Percentiles rank a stretch among this genome's conserved stretches.
These are phyloP conservation scores for Crithidia brevicula DNA, from an alignment of 208 protist species.

Conservation along the genomic window DNA sequence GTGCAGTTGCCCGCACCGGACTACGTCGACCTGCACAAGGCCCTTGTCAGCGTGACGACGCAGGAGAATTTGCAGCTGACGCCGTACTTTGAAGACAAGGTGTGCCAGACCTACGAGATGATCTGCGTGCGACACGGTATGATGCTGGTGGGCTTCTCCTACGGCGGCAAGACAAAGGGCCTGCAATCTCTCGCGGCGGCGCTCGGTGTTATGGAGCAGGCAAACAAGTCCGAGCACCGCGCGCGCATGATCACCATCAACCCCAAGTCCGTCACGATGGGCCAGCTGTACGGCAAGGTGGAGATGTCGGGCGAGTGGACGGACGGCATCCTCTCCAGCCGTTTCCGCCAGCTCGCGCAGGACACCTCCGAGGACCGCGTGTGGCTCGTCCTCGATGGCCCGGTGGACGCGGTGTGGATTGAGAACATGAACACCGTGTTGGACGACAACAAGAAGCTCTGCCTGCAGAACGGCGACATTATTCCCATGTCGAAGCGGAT, in stretches of 20 bases:
- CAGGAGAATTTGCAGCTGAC: conserved; percentile 89
- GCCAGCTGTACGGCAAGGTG: conserved; percentile 96
- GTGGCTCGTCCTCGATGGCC: conserved; percentile 97
- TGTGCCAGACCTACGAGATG: conserved; percentile 96
- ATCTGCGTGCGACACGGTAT: conserved; percentile 97
- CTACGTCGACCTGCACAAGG: conserved; percentile 88
- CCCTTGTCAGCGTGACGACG: conserved; percentile 61
- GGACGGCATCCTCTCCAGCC: conserved; percentile 96
- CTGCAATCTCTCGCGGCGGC: conserved; percentile 89
- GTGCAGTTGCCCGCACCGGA: conserved; percentile 86
- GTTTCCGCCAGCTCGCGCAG: conserved; percentile 90
- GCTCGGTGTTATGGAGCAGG: conserved; percentile 79
- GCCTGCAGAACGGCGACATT: conserved; percentile 96
- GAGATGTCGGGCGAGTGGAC: conserved; percentile 97
- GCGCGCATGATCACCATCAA: conserved; percentile 93
- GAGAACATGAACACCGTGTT: conserved; percentile 99
- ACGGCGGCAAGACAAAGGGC: conserved; percentile 92
- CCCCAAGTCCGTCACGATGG: conserved; percentile 96
- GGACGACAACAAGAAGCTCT: conserved; percentile 99
- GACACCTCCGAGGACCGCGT: conserved; percentile 89
- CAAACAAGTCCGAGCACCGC: conserved; percentile 70
- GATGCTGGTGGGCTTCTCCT: conserved; percentile 97
- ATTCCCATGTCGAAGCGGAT: conserved; percentile 96
- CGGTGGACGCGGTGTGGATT: conserved; percentile 99
- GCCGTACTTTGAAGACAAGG: conserved; percentile 91